Percentiles rank a stretch among this genome's conserved stretches.
Evolutionary conservation across 78 protist genomes (phyloP).

Genomic region (Cyanophora paradoxa): DNA sequence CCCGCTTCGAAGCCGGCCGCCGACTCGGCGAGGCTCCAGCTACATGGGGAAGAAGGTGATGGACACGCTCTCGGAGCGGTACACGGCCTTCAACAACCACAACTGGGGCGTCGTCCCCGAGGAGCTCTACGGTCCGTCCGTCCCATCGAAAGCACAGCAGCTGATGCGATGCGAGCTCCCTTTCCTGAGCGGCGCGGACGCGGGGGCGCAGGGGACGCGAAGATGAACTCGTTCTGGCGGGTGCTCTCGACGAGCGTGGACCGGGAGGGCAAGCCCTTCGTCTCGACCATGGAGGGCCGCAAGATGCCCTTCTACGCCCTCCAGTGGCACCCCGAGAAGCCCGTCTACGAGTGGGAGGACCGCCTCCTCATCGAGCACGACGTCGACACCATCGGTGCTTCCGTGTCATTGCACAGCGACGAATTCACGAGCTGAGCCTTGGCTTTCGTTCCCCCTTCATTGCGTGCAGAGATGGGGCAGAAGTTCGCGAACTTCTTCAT

Average conservation of each 20-base stretch:
- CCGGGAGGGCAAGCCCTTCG: background rate
- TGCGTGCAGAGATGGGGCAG: too few relatives aligned
- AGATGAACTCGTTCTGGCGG: background rate
- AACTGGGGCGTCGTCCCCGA: background rate
- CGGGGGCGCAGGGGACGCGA: too few relatives aligned
- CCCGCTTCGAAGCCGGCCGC: too few relatives aligned
- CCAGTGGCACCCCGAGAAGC: constrained; percentile 23
- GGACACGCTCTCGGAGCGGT: background rate
- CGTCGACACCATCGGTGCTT: background rate
- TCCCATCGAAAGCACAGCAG: too few relatives aligned
- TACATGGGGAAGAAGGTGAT: background rate
- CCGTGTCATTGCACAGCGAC: too few relatives aligned
- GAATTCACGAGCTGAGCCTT: too few relatives aligned
- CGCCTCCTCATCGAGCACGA: background rate
- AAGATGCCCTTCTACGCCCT: background rate
- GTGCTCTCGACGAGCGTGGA: constrained; percentile 1
- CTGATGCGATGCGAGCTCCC: too few relatives aligned
- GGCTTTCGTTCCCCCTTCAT: too few relatives aligned
- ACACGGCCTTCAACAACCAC: background rate
- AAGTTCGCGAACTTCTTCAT: background rate
- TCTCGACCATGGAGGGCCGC: background rate
- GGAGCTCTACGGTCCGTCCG: background rate
- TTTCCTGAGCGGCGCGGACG: too few relatives aligned
- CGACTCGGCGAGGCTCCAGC: too few relatives aligned
- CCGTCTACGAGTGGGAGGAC: background rate